Evolutionary conservation across 225 moss, liverwort and hornwort species (phyloP).

Genomic region (Antitrichia curtipendula): DNA sequence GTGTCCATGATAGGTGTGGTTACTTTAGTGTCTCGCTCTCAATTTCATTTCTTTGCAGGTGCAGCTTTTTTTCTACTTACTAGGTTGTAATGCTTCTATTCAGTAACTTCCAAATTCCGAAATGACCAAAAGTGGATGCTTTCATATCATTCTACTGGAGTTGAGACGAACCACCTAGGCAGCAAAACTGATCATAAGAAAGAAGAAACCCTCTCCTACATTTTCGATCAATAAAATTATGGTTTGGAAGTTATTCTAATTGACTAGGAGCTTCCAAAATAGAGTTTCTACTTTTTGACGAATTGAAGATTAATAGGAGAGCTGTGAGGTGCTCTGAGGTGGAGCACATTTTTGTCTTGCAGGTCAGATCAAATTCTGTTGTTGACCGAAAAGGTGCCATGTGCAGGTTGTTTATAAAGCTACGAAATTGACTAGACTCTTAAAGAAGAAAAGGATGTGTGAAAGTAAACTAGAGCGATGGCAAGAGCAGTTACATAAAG

Average conservation of each 20-base stretch:
- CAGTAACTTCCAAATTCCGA: not conserved
- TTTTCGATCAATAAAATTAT: not conserved
- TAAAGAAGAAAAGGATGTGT: conserved; percentile 24
- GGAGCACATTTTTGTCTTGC: not conserved
- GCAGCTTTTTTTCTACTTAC: not conserved
- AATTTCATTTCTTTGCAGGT: not conserved
- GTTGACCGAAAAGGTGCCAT: not conserved
- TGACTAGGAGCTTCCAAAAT: not conserved
- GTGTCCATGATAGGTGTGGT: not conserved
- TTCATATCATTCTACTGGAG: not conserved
- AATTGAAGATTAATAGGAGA: not conserved
- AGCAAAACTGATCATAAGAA: too few relatives aligned
- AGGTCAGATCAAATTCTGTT: not conserved
- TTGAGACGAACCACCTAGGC: not conserved
- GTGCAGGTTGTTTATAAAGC: conserved; percentile 70
- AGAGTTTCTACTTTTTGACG: not conserved
- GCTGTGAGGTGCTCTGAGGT: not conserved
- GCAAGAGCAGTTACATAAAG: conserved; percentile 19
- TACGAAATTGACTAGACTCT: conserved; percentile 27
- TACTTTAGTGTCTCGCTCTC: not conserved
- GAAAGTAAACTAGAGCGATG: conserved; percentile 49
- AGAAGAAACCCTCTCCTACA: not conserved
- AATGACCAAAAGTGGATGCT: not conserved
- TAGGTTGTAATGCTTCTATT: not conserved
- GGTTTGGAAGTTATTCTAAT: not conserved